phyloP scores from a whole-genome alignment of 352 stramenopile species.

The Globisporangium recalcitrans region DNA sequence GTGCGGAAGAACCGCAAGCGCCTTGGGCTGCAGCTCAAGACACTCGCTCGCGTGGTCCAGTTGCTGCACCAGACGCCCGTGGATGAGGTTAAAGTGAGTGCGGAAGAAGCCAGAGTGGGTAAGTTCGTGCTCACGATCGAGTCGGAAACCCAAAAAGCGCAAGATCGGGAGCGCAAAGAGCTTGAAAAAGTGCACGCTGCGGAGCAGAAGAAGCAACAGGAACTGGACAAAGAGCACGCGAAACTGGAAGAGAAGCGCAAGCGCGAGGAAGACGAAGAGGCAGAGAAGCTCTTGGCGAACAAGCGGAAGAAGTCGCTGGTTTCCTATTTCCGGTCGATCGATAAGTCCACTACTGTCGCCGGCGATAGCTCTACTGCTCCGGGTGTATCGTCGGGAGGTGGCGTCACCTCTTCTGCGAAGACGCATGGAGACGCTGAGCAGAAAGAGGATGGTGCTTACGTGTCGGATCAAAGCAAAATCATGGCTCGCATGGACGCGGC shows the following conservation, averaged over 20 bases:
- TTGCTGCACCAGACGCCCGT: conserved; percentile 60
- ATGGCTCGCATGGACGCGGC: conserved; percentile 54
- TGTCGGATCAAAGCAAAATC: conserved; percentile 17
- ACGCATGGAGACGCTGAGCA: neutral
- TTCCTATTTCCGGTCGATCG: conserved; percentile 57
- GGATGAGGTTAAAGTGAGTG: conserved; percentile 75
- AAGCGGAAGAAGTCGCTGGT: conserved; percentile 66
- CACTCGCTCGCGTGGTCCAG: conserved; percentile 56
- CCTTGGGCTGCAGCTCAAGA: conserved; percentile 64
- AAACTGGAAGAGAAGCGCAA: conserved; percentile 65
- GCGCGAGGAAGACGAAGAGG: conserved; percentile 43
- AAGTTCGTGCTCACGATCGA: conserved; percentile 70
- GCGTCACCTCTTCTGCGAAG: neutral
- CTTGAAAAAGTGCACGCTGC: conserved; percentile 43
- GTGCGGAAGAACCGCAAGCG: conserved; percentile 79
- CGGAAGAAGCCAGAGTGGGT: conserved; percentile 74
- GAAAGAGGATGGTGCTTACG: neutral
- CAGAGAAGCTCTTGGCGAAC: conserved; percentile 33
- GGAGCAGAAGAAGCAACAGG: conserved; percentile 55
- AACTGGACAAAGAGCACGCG: conserved; percentile 49
- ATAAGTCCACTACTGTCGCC: conserved; percentile 12
- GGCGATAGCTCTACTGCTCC: neutral
- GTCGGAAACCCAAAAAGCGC: conserved; percentile 52
- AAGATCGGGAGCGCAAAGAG: conserved; percentile 52
- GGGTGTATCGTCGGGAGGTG: neutral